Conservation (phyloP, 2,329 filamentous ascomycete genomes). For the Talaromyces atroroseus region DNA sequence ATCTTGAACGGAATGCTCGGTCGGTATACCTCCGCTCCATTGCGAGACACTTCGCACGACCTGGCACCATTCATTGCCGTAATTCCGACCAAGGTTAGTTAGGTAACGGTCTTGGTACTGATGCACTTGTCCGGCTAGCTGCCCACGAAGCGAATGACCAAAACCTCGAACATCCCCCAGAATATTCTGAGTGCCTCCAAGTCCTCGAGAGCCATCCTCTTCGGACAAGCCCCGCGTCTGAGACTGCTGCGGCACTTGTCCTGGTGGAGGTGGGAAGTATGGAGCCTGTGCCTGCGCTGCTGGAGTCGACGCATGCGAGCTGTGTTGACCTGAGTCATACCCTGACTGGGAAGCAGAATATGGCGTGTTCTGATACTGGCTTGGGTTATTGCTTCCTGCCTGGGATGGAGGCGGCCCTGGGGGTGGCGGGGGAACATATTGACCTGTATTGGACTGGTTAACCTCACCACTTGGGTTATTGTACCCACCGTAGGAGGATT, state of each 20-base stretch:
- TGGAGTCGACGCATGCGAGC: conserved; percentile 3
- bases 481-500: conserved; percentile 12
- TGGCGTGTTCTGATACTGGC: background rate
- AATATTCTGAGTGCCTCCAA: conserved; percentile 28
- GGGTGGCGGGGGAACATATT: conserved; percentile 37
- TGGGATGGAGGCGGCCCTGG: conserved; percentile 26
- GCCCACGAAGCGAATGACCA: conserved; percentile 30
- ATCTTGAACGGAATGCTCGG: conserved; percentile 76
- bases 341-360: background rate
- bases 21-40: conserved; percentile 89
- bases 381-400: background rate
- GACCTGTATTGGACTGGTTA: conserved; percentile 14
- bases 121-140: conserved; percentile 33
- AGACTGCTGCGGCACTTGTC: conserved; percentile 27
- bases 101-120: conserved; percentile 38
- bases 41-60: conserved; percentile 76
- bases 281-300: conserved; percentile 28
- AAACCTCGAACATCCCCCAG: conserved; percentile 34
- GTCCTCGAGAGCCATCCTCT: conserved; percentile 28
- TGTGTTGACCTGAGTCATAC: conserved; percentile 6
- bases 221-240: conserved; percentile 29
- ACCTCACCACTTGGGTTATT: background rate
- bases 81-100: conserved; percentile 13
- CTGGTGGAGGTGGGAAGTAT: conserved; percentile 40
- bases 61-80: conserved; percentile 35